Evolutionary conservation across 2,329 filamentous ascomycete species (phyloP).

Genomic region (Penicillium hordei): DNA sequence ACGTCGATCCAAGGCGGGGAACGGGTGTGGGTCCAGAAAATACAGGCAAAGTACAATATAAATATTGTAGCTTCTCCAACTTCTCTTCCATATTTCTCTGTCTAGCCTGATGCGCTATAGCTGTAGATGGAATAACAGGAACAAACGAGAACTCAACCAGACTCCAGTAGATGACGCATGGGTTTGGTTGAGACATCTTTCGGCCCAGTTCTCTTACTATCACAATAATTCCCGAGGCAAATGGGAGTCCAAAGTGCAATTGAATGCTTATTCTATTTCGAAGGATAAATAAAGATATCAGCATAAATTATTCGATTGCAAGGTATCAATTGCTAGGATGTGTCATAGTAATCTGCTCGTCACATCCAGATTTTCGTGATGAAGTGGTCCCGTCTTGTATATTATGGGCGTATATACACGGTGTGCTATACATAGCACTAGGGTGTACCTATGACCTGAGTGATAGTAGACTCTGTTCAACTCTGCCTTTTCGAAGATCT

Average conservation of each 20-base stretch:
- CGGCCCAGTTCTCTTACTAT: neutral
- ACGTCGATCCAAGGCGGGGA: neutral
- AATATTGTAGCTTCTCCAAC: too few relatives aligned
- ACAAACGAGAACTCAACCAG: too few relatives aligned
- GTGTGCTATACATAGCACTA: neutral
- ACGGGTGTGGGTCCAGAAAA: neutral
- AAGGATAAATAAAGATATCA: too few relatives aligned
- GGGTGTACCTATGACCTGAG: too few relatives aligned
- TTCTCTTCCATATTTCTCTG: neutral
- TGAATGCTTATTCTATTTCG: neutral
- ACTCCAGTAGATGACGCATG: too few relatives aligned
- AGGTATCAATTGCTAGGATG: neutral
- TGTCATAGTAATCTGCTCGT: neutral
- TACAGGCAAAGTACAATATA: neutral
- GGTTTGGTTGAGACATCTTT: neutral
- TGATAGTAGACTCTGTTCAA: neutral
- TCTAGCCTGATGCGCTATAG: fast-evolving
- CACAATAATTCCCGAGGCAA: neutral
- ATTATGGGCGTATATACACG: neutral
- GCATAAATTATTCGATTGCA: neutral
- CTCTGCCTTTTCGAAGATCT: too few relatives aligned
- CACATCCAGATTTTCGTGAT: neutral
- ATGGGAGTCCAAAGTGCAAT: neutral
- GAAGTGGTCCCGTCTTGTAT: neutral
- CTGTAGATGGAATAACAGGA: neutral